phyloP scores from a whole-genome alignment of 371 early-diverging fungal species.

The Circinella umbellata region DNA sequence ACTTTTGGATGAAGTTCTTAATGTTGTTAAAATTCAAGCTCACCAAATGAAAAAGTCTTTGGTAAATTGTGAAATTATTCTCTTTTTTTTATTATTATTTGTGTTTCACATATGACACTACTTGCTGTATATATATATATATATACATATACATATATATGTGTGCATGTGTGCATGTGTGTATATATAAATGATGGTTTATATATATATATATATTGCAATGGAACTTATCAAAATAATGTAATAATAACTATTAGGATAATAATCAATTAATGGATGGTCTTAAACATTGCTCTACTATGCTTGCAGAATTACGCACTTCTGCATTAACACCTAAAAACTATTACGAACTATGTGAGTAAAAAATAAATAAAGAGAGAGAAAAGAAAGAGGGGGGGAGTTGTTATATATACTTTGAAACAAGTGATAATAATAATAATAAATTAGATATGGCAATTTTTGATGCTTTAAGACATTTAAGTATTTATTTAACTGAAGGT shows the following conservation, averaged over 20 bases:
- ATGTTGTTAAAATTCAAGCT: slow-evolving; percentile 86
- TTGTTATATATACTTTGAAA: neutral
- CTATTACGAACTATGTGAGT: slow-evolving; percentile 94
- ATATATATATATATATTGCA: too few relatives aligned
- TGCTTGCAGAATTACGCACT: slow-evolving; percentile 94
- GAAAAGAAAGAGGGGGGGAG: neutral
- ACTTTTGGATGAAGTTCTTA: slow-evolving; percentile 83
- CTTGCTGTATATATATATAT: too few relatives aligned
- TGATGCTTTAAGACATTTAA: slow-evolving; percentile 90
- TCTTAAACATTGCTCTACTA: slow-evolving; percentile 93
- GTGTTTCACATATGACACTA: too few relatives aligned
- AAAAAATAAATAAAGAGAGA: too few relatives aligned
- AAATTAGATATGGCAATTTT: slow-evolving; percentile 88
- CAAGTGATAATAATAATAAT: neutral
- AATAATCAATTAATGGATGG: slow-evolving; percentile 93
- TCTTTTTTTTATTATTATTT: neutral
- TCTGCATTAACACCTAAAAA: slow-evolving; percentile 92
- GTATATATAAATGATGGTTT: neutral
- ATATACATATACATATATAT: too few relatives aligned
- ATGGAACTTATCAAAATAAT: neutral
- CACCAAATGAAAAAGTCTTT: slow-evolving; percentile 89
- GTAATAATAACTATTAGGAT: slow-evolving; percentile 55
- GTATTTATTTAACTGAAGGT: slow-evolving; percentile 84
- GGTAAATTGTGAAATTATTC: slow-evolving; percentile 47
- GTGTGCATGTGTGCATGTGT: too few relatives aligned